phyloP scores from a whole-genome alignment of 106 monocot genomes.

The Acanthochlamys bracteata region DNA sequence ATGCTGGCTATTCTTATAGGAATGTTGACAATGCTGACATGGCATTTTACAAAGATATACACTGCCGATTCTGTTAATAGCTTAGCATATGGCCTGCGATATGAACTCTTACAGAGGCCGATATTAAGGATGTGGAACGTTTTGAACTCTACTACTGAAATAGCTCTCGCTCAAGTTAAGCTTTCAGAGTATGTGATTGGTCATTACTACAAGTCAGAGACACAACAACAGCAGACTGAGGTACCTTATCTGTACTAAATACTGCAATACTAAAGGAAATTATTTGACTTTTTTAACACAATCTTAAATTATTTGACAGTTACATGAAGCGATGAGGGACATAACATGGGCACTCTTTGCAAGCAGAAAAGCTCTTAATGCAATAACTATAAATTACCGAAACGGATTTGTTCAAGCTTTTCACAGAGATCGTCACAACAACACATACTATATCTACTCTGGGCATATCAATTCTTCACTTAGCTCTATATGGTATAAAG shows the following conservation, averaged over 20 bases:
- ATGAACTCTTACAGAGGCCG: conserved; percentile 48
- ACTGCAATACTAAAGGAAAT: neutral
- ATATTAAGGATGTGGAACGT: conserved; percentile 59
- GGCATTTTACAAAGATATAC: conserved; percentile 54
- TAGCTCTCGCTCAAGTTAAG: conserved; percentile 45
- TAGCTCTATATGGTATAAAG: conserved; percentile 31
- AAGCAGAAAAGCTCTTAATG: conserved; percentile 42
- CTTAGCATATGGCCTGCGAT: conserved; percentile 47
- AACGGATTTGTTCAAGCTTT: conserved; percentile 56
- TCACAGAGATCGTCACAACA: conserved; percentile 39
- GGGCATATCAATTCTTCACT: conserved; percentile 15
- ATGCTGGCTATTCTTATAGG: conserved; percentile 51
- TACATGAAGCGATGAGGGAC: conserved; percentile 42
- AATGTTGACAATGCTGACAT: conserved; percentile 46
- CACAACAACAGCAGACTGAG: conserved; percentile 24
- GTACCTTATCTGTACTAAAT: conserved; percentile 6
- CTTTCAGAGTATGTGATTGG: conserved; percentile 49
- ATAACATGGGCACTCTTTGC: conserved; percentile 60
- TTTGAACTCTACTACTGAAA: conserved; percentile 50
- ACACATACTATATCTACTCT: conserved; percentile 49
- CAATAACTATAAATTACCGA: conserved; percentile 43
- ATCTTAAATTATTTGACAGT: conserved; percentile 18
- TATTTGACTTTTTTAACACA: neutral
- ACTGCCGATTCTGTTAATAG: conserved; percentile 42
- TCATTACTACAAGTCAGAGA: conserved; percentile 17